Conservation (phyloP, 164 flowering plant genomes). For the Stephania yunnanensis region DNA sequence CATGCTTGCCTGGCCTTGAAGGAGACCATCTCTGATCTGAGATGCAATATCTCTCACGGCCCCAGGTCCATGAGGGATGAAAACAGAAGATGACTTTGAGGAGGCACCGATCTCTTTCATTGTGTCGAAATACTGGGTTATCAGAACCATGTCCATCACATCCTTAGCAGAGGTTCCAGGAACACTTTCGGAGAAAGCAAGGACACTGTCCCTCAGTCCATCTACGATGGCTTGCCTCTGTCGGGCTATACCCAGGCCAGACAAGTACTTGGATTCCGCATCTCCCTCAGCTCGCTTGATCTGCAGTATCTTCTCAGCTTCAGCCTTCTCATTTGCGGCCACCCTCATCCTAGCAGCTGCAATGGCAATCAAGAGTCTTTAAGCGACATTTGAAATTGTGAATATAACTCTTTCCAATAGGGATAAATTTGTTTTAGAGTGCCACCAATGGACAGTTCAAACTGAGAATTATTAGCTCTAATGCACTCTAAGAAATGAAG, state of each 20-base stretch:
- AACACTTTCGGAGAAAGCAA: constrained; percentile 66
- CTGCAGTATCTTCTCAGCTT: constrained; percentile 78
- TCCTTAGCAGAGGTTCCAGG: constrained; percentile 80
- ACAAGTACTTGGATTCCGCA: constrained; percentile 68
- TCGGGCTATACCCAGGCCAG: constrained; percentile 75
- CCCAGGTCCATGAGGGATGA: constrained; percentile 89
- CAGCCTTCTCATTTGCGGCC: constrained; percentile 80
- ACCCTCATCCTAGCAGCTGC: constrained; percentile 71
- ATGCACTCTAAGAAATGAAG: too few species aligned
- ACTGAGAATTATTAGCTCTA: neutral
- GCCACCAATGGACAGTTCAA: too few species aligned
- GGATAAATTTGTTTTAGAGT: neutral
- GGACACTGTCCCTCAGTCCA: constrained; percentile 81
- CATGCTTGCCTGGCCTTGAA: constrained; percentile 28
- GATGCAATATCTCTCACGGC: constrained; percentile 68
- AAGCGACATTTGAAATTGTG: neutral
- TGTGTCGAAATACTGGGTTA: constrained; percentile 82
- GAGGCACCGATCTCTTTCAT: constrained; percentile 85
- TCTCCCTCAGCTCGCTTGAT: constrained; percentile 84
- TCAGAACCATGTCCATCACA: constrained; percentile 81
- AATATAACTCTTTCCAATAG: neutral
- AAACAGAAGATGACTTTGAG: constrained; percentile 69
- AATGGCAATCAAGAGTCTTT: neutral
- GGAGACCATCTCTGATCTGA: constrained; percentile 68
- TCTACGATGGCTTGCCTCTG: constrained; percentile 92